A percentile compares a stretch with the other conserved stretches of the same genome.
Evolutionary conservation across 2,329 filamentous ascomycete genomes (phyloP).

Genomic region (Dichotomopilus funicola): DNA sequence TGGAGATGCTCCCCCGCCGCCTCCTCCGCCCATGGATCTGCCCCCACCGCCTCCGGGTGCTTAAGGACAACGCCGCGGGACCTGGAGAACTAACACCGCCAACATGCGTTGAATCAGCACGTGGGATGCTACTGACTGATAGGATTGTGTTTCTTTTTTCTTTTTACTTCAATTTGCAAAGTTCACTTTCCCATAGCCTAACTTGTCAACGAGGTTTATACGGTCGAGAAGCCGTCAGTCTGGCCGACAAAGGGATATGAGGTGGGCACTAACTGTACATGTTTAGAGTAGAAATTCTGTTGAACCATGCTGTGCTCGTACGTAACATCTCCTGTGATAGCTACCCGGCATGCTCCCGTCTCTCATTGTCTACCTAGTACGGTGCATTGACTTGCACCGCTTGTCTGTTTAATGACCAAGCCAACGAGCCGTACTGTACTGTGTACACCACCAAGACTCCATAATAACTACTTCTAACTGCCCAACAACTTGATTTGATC

Average conservation of each 20-base stretch:
- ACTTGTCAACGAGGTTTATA: neutral
- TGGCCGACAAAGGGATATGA: neutral
- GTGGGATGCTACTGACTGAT: conserved; percentile 23
- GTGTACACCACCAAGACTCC: too few relatives aligned
- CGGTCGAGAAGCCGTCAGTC: neutral
- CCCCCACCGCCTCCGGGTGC: conserved; percentile 31
- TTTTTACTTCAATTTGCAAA: conserved; percentile 8
- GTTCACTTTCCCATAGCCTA: conserved; percentile 12
- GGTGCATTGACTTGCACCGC: too few relatives aligned
- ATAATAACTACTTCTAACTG: too few relatives aligned
- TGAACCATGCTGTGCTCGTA: neutral
- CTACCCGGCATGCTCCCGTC: too few relatives aligned
- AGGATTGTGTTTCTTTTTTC: conserved; percentile 15
- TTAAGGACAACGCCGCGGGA: conserved; percentile 25
- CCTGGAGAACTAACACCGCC: conserved; percentile 6
- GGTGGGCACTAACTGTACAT: conserved; percentile 20
- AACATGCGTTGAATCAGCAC: conserved; percentile 4
- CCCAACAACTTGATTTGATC: too few relatives aligned
- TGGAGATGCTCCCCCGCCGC: conserved; percentile 30
- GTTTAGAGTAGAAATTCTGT: conserved; percentile 8
- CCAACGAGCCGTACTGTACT: too few relatives aligned
- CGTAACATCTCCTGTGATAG: neutral
- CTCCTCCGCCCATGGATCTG: conserved; percentile 32
- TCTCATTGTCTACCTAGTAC: too few relatives aligned
- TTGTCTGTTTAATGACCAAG: too few relatives aligned